Conservation (phyloP, 768 basidiomycete genomes). For the Candolleomyces efflorescens region DNA sequence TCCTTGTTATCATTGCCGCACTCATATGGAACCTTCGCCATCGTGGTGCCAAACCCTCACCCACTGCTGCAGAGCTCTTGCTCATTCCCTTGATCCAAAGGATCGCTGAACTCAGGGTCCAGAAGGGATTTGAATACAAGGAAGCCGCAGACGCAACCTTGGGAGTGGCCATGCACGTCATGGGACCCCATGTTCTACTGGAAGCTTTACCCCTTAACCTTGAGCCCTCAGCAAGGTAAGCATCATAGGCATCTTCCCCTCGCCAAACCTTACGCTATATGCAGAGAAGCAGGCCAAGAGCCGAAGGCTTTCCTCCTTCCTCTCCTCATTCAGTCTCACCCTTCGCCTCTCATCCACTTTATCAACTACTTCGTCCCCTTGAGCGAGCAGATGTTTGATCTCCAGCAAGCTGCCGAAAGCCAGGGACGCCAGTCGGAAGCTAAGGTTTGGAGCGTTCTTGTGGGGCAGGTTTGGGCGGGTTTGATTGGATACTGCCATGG, state of each 20-base stretch:
- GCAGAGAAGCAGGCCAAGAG: conserved; percentile 66
- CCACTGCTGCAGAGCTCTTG: conserved; percentile 65
- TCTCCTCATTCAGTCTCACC: conserved; percentile 74
- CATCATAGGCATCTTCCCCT: conserved; percentile 6
- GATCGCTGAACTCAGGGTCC: conserved; percentile 68
- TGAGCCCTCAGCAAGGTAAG: conserved; percentile 74
- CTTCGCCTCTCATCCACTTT: conserved; percentile 82
- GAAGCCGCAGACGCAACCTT: conserved; percentile 81
- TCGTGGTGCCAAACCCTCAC: conserved; percentile 34
- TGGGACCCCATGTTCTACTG: conserved; percentile 82
- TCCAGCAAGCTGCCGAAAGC: conserved; percentile 75
- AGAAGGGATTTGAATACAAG: conserved; percentile 87
- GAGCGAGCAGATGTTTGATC: conserved; percentile 88
- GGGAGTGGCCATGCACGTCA: conserved; percentile 73
- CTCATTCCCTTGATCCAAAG: conserved; percentile 65
- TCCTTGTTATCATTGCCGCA: conserved; percentile 70
- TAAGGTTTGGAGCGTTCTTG: conserved; percentile 93
- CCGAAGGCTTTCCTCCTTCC: conserved; percentile 93
- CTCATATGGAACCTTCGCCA: conserved; percentile 60
- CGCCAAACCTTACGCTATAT: background rate
- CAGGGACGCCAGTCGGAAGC: conserved; percentile 77
- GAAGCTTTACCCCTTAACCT: conserved; percentile 79
- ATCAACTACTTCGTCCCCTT: conserved; percentile 88
- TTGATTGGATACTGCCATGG: conserved; percentile 88
- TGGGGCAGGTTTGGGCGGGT: conserved; percentile 92